Conservation (phyloP, 768 basidiomycete species). For the Antrodiella citrinella region DNA sequence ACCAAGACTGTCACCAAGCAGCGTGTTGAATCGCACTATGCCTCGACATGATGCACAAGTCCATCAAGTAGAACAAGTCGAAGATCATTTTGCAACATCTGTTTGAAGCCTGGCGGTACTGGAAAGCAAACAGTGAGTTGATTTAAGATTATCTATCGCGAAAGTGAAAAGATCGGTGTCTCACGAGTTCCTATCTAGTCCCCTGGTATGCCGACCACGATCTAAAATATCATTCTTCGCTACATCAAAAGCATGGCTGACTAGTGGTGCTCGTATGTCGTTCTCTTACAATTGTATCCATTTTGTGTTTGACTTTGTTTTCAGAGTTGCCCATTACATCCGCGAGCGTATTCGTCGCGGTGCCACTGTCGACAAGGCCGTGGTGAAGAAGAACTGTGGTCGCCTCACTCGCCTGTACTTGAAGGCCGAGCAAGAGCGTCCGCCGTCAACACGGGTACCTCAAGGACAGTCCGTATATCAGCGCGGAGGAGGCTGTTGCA, state of each 20-base stretch:
- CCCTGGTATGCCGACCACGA: slow-evolving; percentile 98
- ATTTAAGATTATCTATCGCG: neutral
- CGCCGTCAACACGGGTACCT: slow-evolving; percentile 97
- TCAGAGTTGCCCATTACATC: slow-evolving; percentile 91
- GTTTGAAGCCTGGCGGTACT: slow-evolving; percentile 97
- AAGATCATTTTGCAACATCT: slow-evolving; percentile 98
- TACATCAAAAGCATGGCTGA: slow-evolving; percentile 99
- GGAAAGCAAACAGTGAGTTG: slow-evolving; percentile 82
- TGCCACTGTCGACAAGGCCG: slow-evolving; percentile 96
- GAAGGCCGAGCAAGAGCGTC: slow-evolving; percentile 98
- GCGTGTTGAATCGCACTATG: slow-evolving; percentile 97
- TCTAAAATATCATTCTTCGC: slow-evolving; percentile 97
- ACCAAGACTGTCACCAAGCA: slow-evolving; percentile 99
- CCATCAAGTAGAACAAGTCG: slow-evolving; percentile 98
- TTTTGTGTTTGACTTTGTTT: neutral
- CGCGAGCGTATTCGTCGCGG: slow-evolving; percentile 95
- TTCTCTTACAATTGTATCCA: neutral
- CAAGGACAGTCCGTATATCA: slow-evolving; percentile 99
- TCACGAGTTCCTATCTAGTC: slow-evolving; percentile 34
- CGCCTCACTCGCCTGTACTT: slow-evolving; percentile 95
- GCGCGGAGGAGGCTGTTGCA: slow-evolving; percentile 96
- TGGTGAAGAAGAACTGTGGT: slow-evolving; percentile 98
- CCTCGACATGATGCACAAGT: slow-evolving; percentile 99
- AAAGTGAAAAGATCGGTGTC: no score
- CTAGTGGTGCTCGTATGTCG: slow-evolving; percentile 88